Evolutionary conservation across 495 filamentous ascomycete genomes (phyloP), one percentile per base, ranked within the genome.

Genomic region (Niebla homalea): DNA sequence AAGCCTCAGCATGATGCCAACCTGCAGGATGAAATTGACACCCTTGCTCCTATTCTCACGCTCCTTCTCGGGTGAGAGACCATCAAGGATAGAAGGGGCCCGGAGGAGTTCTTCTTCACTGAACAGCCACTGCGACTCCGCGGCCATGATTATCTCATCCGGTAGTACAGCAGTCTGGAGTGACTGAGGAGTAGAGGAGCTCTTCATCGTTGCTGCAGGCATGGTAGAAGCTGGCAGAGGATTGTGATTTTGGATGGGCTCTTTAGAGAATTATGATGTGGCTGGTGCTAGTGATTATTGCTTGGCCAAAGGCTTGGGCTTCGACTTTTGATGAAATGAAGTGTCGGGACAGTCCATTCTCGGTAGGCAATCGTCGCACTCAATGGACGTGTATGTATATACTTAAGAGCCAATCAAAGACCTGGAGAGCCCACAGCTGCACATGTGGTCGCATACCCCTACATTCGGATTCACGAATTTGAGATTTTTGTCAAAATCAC

Each of bases 1-100:
- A 38, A 99, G 74, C 61, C 89, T 89, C 36, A 97, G 76, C 70
- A 94, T 78, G 49, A 97, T 86, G 52, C 90, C 92, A 45, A 89
- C 87, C 64, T 94, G 88, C 54, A 83, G 77, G 58, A 98, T 94
- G 71, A 98, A 98, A 63, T 95, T 92, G 53, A 93, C 82, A 39
- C 90, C 89, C 63, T 97, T 97, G 50, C 81, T 79, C 46, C 92
- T 81, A 44, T 81, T 72, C 42, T 83, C 73, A 36, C 84, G 73
- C 66, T 97, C 93, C 59, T 84, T 76, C 15, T 81, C 78, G 12
- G 79, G 69, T 1, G 78, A 58, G 57, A 97, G 76, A 35, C 89
- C 89, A 53, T 94, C 87, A 0, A 89, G 63, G 48, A 88, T 81
- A 46, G 87, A 93, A 2, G 92, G 92, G 7, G 88, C 81, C 52